Conservation (phyloP, 2,329 filamentous ascomycete species). For the Arthroderma sp. region DNA sequence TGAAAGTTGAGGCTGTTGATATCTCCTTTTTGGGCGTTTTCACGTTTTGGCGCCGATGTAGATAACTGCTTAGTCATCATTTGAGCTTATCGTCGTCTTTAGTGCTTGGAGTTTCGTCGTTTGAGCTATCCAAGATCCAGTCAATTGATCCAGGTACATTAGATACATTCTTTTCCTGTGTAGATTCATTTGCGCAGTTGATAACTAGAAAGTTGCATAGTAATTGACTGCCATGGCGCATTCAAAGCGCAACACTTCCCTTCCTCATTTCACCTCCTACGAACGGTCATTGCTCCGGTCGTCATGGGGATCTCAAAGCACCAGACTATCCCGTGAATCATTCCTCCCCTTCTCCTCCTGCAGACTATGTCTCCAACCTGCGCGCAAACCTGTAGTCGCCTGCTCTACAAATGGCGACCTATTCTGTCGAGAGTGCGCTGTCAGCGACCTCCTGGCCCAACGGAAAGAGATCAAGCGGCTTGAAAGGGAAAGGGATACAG, state of each 20-base stretch:
- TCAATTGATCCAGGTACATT: no score
- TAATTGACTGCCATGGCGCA: constrained; percentile 25
- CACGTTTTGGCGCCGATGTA: no score
- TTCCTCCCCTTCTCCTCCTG: constrained; percentile 88
- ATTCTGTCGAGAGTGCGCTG: constrained; percentile 89
- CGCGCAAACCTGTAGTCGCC: constrained; percentile 72
- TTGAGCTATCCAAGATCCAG: no score
- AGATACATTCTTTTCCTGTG: no score
- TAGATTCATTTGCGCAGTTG: no score
- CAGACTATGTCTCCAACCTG: constrained; percentile 69
- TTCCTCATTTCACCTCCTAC: constrained; percentile 85
- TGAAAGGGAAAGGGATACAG: constrained; percentile 51
- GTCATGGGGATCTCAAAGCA: constrained; percentile 68
- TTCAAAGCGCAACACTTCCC: constrained; percentile 75
- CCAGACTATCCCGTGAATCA: constrained; percentile 77
- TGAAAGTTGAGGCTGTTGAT: no score
- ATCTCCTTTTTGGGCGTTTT: no score
- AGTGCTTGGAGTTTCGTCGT: neutral
- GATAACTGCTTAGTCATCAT: neutral
- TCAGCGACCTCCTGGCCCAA: constrained; percentile 81
- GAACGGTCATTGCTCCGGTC: constrained; percentile 72
- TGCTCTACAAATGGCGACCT: constrained; percentile 69
- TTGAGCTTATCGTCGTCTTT: neutral
- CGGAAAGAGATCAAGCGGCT: constrained; percentile 79
- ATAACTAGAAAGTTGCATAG: neutral